These are phyloP conservation scores for Trichoderma guizhouense DNA, from an alignment of 2,329 filamentous ascomycete species.

Conservation along the genomic window DNA sequence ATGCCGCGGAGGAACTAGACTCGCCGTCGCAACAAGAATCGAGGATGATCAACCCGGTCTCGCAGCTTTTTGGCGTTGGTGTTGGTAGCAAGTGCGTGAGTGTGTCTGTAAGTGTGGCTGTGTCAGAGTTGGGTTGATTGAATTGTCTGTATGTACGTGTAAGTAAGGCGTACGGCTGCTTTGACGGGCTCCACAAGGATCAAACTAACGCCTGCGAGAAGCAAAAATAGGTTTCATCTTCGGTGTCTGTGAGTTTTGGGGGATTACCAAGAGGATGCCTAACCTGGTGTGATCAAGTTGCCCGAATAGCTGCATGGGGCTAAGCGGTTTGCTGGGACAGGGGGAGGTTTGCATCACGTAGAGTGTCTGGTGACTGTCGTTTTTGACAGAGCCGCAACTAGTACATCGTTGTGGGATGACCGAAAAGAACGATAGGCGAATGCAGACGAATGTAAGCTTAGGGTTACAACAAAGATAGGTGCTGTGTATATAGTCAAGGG, in stretches of 20 bases:
- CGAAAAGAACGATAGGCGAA: not conserved
- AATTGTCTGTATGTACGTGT: not conserved
- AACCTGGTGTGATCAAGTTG: not conserved
- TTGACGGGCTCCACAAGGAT: not conserved
- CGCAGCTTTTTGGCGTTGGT: not conserved
- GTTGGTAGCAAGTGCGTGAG: not conserved
- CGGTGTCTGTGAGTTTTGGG: not conserved
- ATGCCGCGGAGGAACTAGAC: not conserved
- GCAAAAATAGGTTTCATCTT: not conserved
- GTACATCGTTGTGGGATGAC: not conserved
- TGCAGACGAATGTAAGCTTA: not conserved
- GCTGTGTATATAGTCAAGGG: not conserved
- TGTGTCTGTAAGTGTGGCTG: not conserved
- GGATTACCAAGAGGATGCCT: not conserved
- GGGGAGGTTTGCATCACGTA: not conserved
- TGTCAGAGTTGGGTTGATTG: not conserved
- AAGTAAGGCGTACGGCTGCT: not conserved
- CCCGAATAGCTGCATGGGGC: not conserved
- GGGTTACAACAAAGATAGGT: not conserved
- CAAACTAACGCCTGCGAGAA: not conserved
- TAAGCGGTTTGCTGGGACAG: not conserved
- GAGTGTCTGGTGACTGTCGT: not conserved
- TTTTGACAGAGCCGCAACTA: not conserved
- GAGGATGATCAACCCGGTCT: not conserved
- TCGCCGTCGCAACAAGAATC: not conserved